A percentile compares a stretch with the other conserved stretches of the same genome.
These are phyloP conservation scores for Cystobasidium pallidum DNA, from an alignment of 1,284 basidiomycete genomes.

Conservation along the genomic window DNA sequence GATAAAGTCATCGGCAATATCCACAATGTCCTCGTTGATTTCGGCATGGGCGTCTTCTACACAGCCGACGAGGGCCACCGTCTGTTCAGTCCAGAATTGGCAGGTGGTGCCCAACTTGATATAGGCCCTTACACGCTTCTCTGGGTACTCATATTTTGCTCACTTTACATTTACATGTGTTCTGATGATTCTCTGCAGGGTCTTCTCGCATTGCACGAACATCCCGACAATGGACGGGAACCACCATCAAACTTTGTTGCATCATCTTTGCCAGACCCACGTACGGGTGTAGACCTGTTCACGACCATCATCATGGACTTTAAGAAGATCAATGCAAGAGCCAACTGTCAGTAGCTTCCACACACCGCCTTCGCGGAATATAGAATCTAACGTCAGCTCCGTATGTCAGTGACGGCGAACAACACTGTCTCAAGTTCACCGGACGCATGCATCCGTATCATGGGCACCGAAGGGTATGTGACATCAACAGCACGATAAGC, in stretches of 20 bases:
- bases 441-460: slow-evolving; percentile 42
- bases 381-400: neutral
- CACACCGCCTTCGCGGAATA: neutral
- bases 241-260: slow-evolving; percentile 52
- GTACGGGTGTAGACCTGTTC: slow-evolving; percentile 56
- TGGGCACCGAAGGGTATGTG: slow-evolving; percentile 54
- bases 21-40: slow-evolving; percentile 55
- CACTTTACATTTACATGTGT: neutral
- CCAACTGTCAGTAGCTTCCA: slow-evolving; percentile 48
- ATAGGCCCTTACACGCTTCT: slow-evolving; percentile 57
- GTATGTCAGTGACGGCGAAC: slow-evolving; percentile 37
- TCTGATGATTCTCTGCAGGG: slow-evolving; percentile 45
- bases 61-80: slow-evolving; percentile 54
- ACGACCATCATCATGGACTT: slow-evolving; percentile 56
- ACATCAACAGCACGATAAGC: neutral
- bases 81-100: slow-evolving; percentile 57
- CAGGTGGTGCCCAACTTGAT: slow-evolving; percentile 60
- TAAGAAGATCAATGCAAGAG: slow-evolving; percentile 55
- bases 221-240: slow-evolving; percentile 53
- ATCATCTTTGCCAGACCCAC: slow-evolving; percentile 54
- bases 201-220: slow-evolving; percentile 54
- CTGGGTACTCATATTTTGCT: slow-evolving; percentile 8
- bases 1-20: slow-evolving; percentile 57
- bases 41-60: slow-evolving; percentile 49
- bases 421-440: slow-evolving; percentile 24